Conservation (phyloP, 2,329 filamentous ascomycete species). For the Cercospora beticola region DNA sequence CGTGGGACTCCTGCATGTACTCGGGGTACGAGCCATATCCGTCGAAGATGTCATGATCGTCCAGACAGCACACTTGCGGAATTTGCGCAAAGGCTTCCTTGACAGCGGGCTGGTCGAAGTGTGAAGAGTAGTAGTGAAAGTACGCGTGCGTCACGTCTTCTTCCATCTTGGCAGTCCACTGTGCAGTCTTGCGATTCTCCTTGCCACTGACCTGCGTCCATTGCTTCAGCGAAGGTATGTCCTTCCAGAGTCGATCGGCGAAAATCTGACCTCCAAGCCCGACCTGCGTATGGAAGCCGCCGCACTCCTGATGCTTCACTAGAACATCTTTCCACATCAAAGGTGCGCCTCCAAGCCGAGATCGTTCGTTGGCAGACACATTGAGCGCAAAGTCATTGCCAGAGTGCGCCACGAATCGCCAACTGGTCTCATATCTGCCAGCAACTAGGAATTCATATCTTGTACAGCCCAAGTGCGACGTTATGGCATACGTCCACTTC, state of each 20-base stretch:
- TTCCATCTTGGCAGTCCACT: slow-evolving; percentile 92
- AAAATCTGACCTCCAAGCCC: slow-evolving; percentile 94
- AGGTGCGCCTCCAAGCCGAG: slow-evolving; percentile 81
- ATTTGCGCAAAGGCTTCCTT: slow-evolving; percentile 97
- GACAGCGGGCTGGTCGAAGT: slow-evolving; percentile 94
- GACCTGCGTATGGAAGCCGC: slow-evolving; percentile 91
- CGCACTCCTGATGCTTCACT: slow-evolving; percentile 94
- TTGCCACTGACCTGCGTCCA: slow-evolving; percentile 93
- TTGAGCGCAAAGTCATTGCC: slow-evolving; percentile 92
- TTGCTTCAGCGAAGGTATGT: slow-evolving; percentile 88
- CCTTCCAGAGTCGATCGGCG: slow-evolving; percentile 92
- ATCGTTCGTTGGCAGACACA: slow-evolving; percentile 81
- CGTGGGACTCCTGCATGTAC: slow-evolving; percentile 95
- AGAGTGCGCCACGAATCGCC: slow-evolving; percentile 94
- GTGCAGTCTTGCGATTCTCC: slow-evolving; percentile 83
- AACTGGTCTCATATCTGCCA: slow-evolving; percentile 82
- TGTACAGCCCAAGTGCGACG: slow-evolving; percentile 95
- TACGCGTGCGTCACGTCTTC: slow-evolving; percentile 95
- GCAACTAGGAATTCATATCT: slow-evolving; percentile 96
- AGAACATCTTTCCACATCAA: slow-evolving; percentile 99
- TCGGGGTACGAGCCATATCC: slow-evolving; percentile 96
- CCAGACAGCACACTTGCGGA: slow-evolving; percentile 85
- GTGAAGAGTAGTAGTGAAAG: slow-evolving; percentile 98
- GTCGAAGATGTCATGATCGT: slow-evolving; percentile 98
- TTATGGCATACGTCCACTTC: slow-evolving; percentile 97